Conservation (phyloP, 225 moss, liverwort and hornwort genomes). For the Physcomitrium patens region DNA sequence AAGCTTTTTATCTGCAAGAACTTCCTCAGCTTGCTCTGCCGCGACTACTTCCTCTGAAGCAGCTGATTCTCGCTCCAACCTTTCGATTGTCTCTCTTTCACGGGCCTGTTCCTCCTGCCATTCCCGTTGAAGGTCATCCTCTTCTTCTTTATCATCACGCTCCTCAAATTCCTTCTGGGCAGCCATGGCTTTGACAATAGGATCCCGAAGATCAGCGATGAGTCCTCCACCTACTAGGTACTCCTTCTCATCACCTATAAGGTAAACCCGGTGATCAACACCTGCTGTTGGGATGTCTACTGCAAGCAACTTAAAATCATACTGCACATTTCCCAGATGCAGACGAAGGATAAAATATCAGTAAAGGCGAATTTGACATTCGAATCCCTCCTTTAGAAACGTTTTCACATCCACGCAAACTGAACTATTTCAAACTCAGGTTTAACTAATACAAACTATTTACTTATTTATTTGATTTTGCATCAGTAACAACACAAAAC, state of each 20-base stretch:
- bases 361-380: neutral
- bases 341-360: neutral
- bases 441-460: too few relatives aligned
- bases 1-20: constrained; percentile 42
- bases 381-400: neutral
- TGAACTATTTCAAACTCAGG: too few relatives aligned
- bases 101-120: constrained; percentile 47
- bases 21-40: constrained; percentile 44
- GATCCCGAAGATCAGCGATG: constrained; percentile 90
- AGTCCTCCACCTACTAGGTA: constrained; percentile 94
- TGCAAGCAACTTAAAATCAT: constrained; percentile 90
- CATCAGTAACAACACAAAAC: constrained; percentile 8
- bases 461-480: neutral
- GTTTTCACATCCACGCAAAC: neutral
- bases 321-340: constrained; percentile 46
- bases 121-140: constrained; percentile 69
- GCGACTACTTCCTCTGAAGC: constrained; percentile 24
- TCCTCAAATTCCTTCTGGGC: constrained; percentile 99
- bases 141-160: constrained; percentile 78
- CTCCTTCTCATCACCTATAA: constrained; percentile 84
- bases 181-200: constrained; percentile 91
- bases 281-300: constrained; percentile 94
- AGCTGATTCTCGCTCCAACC: constrained; percentile 47
- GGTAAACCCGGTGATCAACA: constrained; percentile 83
- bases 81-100: constrained; percentile 49